Base-by-base conservation (phyloP, 2,329 filamentous ascomycete genomes). In the Colletotrichum camelliae region DNA sequence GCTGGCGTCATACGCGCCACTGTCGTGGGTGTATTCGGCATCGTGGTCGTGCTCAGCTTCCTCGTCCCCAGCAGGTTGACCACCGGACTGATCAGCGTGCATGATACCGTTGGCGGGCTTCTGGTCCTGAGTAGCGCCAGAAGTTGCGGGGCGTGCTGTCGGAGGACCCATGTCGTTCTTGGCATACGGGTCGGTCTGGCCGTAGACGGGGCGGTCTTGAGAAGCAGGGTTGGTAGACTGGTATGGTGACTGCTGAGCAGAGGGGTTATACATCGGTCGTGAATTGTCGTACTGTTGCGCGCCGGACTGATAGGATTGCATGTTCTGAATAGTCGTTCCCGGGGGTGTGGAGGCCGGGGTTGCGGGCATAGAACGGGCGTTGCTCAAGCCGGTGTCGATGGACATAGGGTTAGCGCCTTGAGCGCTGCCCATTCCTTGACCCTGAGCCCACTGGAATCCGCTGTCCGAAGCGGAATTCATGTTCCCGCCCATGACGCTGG, bases 311-410 rank as follows among this genome's bases (percentile, higher is more conserved):
- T 98, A 98, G 5, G 92, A 87, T 80, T 94, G 94, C 90, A 98
- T 95, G 81, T 91, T 93, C 80, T 95, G 94, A 77, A 97, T 89
- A 33, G 91, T 89, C 77, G 90, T 91, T 29, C 95, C 95, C 1
- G 96, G 96, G 15, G 96, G 96, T 0, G 96, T 98, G 7, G 95
- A 96, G 31, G 95, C 95, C 76, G 95, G 95, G n/a, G 95, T 97
- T 12, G 94, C 95, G 70, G 95, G 96, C 89, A 98, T 95, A 77
- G 95, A 97, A 80, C 95, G 93, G 76, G 94, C 88, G 84, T 94
- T 95, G 87, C 91, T 94, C 80, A 97, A 87, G 75, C 92, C 90
- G 31, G 94, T 95, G 80, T 98, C 95, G 80, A 98, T 95, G 33
- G 94, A 93, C 84, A 98, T 90, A 67, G 94, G 90, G 85, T 95